phyloP scores from a whole-genome alignment of 495 filamentous ascomycete genomes.

The Penicillium samsonianum region DNA sequence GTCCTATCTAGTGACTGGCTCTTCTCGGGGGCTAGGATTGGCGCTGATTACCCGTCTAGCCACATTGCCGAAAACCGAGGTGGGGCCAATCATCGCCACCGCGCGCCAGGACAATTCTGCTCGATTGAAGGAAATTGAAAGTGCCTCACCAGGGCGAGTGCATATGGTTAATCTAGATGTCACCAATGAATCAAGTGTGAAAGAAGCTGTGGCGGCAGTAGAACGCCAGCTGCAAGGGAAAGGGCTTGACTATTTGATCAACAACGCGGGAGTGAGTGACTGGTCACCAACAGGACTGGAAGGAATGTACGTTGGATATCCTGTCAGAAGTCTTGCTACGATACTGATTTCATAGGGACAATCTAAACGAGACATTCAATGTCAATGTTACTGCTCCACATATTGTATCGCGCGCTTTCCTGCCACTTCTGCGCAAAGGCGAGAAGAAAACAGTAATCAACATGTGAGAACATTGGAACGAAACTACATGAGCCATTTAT shows the following conservation, averaged over 20 bases:
- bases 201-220: slow-evolving; percentile 40
- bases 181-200: slow-evolving; percentile 40
- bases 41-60: slow-evolving; percentile 45
- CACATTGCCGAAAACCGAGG: slow-evolving; percentile 31
- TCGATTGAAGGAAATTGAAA: slow-evolving; percentile 27
- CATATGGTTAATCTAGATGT: slow-evolving; percentile 50
- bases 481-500: background rate
- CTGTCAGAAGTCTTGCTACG: background rate
- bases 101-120: slow-evolving; percentile 33
- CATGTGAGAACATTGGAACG: slow-evolving; percentile 34
- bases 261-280: slow-evolving; percentile 47
- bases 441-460: slow-evolving; percentile 48
- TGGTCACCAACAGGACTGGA: slow-evolving; percentile 27
- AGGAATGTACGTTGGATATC: slow-evolving; percentile 33
- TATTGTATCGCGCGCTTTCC: slow-evolving; percentile 42
- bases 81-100: slow-evolving; percentile 40
- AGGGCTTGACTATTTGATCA: slow-evolving; percentile 54
- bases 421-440: slow-evolving; percentile 49
- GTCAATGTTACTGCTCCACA: slow-evolving; percentile 49
- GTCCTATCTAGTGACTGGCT: slow-evolving; percentile 38
- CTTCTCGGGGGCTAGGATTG: slow-evolving; percentile 56
- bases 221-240: slow-evolving; percentile 40
- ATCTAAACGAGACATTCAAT: slow-evolving; percentile 42
- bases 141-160: slow-evolving; percentile 33
- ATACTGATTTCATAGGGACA: slow-evolving; percentile 24